Evolutionary conservation across 2,329 filamentous ascomycete species (phyloP), one percentile per base, ranked within the genome.

Genomic region (Alternaria gansuensis): DNA sequence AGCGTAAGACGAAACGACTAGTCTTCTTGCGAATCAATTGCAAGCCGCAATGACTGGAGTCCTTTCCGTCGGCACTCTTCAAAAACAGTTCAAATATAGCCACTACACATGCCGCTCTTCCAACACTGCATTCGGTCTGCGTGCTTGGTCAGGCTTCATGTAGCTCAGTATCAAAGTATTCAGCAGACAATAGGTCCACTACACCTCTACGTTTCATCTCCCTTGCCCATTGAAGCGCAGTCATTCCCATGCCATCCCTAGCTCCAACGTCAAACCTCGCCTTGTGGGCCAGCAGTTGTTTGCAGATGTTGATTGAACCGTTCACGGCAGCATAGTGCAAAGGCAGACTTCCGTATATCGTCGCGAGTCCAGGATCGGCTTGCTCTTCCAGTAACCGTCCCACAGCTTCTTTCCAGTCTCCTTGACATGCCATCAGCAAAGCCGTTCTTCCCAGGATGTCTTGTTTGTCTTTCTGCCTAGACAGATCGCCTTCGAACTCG

Each of bases 251-350:
- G 2, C 5, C 0, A 1, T 51, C 39, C 4, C 9, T 0, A 5
- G 21, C 31, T 11, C 3, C 31, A 1, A 56, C 21, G 6, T 51
- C 17, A 6, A 39, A 45, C 8, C 13, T 4, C 13, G 5, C 3
- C 39, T 45, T 33, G 2, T 33, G 31, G 10, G 26, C 1, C 4
- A 57, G 29, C 13, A 65, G 33, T n/a, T 49, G 2, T 28, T 50
- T 2, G n/a, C 54, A 57, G 2, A 57, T 57, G 0, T 17, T 17
- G 3, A 34, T 1, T 2, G 41, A 43, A 4, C 54, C 63, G 0
- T 33, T 51, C 5, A 37, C 53, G 9, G 63, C 63, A 21, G 63
- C 61, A 11, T 57, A 66, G 37, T 68, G 63, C 9, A 68, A 54
- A 10, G 63, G 63, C 2, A 51, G 23, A 21, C 41, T 57, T 4